Evolutionary conservation across 495 filamentous ascomycete genomes (phyloP).

Genomic region (Amorphotheca resinae): DNA sequence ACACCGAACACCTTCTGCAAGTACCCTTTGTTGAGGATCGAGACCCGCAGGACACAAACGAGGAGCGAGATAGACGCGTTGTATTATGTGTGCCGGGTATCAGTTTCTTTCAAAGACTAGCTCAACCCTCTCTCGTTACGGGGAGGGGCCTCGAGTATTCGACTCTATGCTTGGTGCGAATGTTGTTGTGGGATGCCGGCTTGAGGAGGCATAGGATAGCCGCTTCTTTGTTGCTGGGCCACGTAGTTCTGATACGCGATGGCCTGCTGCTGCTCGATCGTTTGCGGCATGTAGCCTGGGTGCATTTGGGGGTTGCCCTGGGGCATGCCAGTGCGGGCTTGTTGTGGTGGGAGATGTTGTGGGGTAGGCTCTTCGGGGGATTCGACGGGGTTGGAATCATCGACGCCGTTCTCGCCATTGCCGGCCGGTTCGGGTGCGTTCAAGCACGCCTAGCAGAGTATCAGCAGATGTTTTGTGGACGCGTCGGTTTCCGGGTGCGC

Average conservation of each 20-base stretch:
- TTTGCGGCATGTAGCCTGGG: slow-evolving; percentile 34
- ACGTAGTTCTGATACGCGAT: slow-evolving; percentile 52
- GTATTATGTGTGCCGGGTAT: slow-evolving; percentile 22
- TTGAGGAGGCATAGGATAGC: slow-evolving; percentile 39
- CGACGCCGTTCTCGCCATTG: slow-evolving; percentile 80
- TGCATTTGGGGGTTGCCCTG: slow-evolving; percentile 37
- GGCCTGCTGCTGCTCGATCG: slow-evolving; percentile 36
- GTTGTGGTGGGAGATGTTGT: slow-evolving; percentile 45
- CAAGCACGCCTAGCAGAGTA: slow-evolving; percentile 62
- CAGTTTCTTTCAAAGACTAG: slow-evolving; percentile 17
- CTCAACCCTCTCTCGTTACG: slow-evolving; percentile 12
- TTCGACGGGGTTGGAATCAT: slow-evolving; percentile 49
- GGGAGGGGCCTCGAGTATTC: slow-evolving; percentile 7
- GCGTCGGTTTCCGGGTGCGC: not conserved
- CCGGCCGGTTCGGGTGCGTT: slow-evolving; percentile 94
- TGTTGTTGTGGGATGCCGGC: slow-evolving; percentile 41
- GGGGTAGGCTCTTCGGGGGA: slow-evolving; percentile 51
- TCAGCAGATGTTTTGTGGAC: slow-evolving; percentile 12
- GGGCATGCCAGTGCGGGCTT: slow-evolving; percentile 35
- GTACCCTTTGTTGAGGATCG: slow-evolving; percentile 12
- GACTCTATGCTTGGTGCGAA: slow-evolving; percentile 37
- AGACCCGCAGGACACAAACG: slow-evolving; percentile 20
- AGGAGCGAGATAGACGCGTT: slow-evolving; percentile 2
- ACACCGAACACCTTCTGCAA: slow-evolving; percentile 20
- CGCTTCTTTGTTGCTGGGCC: slow-evolving; percentile 33